These are phyloP conservation scores for Metschnikowia arizonensis DNA, from an alignment of 805 yeast genomes.

Conservation along the genomic window DNA sequence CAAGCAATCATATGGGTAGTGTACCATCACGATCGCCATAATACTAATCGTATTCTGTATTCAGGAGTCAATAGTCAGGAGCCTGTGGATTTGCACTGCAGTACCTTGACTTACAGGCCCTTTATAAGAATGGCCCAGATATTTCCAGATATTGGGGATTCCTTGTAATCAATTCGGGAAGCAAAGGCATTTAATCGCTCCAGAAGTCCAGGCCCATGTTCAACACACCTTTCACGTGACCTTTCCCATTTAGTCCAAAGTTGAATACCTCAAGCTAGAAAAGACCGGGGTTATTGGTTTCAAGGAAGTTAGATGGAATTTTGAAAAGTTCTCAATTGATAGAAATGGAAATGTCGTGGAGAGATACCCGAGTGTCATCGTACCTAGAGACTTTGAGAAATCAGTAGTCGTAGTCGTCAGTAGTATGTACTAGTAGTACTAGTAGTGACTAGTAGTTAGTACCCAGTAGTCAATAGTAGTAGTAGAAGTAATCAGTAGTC, in stretches of 20 bases:
- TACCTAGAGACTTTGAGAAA: slow-evolving; percentile 56
- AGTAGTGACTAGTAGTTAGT: too few relatives aligned
- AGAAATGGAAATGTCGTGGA: slow-evolving; percentile 53
- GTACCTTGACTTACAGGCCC: slow-evolving; percentile 62
- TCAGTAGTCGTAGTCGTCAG: too few relatives aligned
- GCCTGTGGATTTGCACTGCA: slow-evolving; percentile 21
- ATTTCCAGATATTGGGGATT: slow-evolving; percentile 71
- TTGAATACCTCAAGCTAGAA: slow-evolving; percentile 26
- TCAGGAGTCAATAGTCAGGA: too few relatives aligned
- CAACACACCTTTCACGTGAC: slow-evolving; percentile 27
- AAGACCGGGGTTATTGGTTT: slow-evolving; percentile 33
- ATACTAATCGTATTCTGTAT: too few relatives aligned
- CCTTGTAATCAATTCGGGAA: slow-evolving; percentile 89
- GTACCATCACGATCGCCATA: too few relatives aligned
- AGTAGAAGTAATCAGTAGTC: too few relatives aligned
- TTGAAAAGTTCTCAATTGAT: slow-evolving; percentile 66
- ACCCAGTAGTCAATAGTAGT: too few relatives aligned
- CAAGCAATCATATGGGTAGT: too few relatives aligned
- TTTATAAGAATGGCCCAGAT: slow-evolving; percentile 60
- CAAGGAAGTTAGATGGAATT: slow-evolving; percentile 65
- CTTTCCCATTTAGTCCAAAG: slow-evolving; percentile 37
- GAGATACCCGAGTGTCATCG: slow-evolving; percentile 63
- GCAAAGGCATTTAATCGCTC: slow-evolving; percentile 69
- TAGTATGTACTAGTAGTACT: too few relatives aligned
- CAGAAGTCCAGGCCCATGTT: slow-evolving; percentile 20